Conservation (phyloP, 1,139 yeast species). For the Hyphopichia wangnamkhiaoensis region DNA sequence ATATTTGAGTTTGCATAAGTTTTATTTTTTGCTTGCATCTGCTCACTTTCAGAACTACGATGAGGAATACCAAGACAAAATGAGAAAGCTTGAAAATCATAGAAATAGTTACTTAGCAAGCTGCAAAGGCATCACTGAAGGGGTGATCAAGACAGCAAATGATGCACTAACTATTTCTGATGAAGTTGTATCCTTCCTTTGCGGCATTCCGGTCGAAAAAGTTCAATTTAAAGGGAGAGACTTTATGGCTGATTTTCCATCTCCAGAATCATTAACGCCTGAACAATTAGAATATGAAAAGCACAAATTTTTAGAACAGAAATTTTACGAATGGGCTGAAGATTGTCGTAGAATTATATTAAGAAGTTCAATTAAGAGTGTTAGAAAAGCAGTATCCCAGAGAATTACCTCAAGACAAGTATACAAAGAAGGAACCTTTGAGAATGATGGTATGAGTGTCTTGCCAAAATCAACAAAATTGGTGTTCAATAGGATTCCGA, state of each 20-base stretch:
- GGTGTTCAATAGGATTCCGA: conserved; percentile 33
- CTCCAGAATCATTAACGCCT: conserved; percentile 7
- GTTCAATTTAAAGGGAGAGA: conserved; percentile 12
- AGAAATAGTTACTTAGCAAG: neutral
- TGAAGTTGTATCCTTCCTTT: conserved; percentile 26
- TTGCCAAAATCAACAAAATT: conserved; percentile 40
- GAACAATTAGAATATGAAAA: conserved; percentile 5
- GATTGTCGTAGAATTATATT: conserved; percentile 53
- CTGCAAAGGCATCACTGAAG: neutral
- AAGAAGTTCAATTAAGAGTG: conserved; percentile 42
- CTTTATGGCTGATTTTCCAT: conserved; percentile 9
- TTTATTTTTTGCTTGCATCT: conserved; percentile 78
- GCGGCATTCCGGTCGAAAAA: conserved; percentile 16
- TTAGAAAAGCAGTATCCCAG: conserved; percentile 23
- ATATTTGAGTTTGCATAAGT: conserved; percentile 68
- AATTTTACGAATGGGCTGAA: conserved; percentile 67
- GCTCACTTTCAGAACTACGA: conserved; percentile 68
- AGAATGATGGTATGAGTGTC: conserved; percentile 32
- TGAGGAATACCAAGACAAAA: conserved; percentile 37
- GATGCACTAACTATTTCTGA: conserved; percentile 15
- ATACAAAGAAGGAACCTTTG: conserved; percentile 14
- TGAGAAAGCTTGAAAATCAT: conserved; percentile 9
- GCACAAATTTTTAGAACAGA: conserved; percentile 26
- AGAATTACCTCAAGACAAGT: conserved; percentile 28
- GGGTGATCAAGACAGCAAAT: neutral